These are phyloP conservation scores for Tetracladium setigerum DNA, from an alignment of 495 filamentous ascomycete genomes.

Conservation along the genomic window DNA sequence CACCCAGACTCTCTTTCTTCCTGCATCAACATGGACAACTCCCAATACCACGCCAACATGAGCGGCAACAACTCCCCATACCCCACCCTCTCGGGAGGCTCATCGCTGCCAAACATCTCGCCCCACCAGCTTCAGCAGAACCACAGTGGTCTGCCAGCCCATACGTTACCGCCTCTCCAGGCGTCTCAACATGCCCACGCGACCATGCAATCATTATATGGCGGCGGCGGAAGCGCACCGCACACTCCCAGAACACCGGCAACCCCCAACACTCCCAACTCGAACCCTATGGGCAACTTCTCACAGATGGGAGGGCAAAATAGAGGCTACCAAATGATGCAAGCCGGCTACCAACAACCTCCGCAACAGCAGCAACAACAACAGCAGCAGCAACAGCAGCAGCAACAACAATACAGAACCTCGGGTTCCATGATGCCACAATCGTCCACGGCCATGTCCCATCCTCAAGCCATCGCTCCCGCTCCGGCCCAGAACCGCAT, in stretches of 20 bases:
- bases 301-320: constrained; percentile 16
- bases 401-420: constrained; percentile 49
- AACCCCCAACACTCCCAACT: constrained; percentile 49
- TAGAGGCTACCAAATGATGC: constrained; percentile 16
- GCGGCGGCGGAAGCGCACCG: constrained; percentile 47
- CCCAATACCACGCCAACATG: constrained; percentile 18
- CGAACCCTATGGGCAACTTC: constrained; percentile 33
- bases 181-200: constrained; percentile 46
- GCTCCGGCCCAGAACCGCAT: constrained; percentile 45
- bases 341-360: background rate
- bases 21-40: constrained; percentile 13
- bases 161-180: constrained; percentile 67
- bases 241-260: constrained; percentile 56
- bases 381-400: constrained; percentile 40
- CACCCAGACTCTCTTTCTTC: background rate
- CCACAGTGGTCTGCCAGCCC: constrained; percentile 43
- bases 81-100: background rate
- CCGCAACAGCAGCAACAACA: background rate
- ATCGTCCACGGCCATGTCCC: constrained; percentile 54
- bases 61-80: constrained; percentile 17
- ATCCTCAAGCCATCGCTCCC: constrained; percentile 66
- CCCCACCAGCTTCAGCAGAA: constrained; percentile 55
- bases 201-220: constrained; percentile 51
- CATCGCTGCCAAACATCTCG: constrained; percentile 19
- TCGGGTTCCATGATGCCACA: constrained; percentile 59